A percentile compares a stretch with the other conserved stretches of the same genome.
Conservation (phyloP, 805 yeast genomes). For the Metschnikowia reukaufii region DNA sequence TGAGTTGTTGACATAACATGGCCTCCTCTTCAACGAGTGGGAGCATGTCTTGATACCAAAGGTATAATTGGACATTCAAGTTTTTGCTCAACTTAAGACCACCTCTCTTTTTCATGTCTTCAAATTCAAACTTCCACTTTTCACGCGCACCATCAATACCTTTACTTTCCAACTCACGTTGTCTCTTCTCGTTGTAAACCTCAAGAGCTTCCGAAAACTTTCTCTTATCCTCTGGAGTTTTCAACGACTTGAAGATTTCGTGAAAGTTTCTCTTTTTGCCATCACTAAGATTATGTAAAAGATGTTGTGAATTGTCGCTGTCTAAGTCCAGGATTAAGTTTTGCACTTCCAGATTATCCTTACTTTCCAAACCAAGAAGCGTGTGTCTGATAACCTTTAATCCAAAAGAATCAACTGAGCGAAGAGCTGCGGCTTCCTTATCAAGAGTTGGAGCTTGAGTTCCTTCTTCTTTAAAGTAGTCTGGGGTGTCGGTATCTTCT, state of each 20-base stretch:
- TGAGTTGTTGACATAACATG: slow-evolving; percentile 49
- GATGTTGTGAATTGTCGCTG: slow-evolving; percentile 25
- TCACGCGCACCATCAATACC: slow-evolving; percentile 84
- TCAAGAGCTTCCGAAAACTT: slow-evolving; percentile 69
- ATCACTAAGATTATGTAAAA: slow-evolving; percentile 31
- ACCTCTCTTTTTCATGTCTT: slow-evolving; percentile 61
- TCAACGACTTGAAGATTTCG: slow-evolving; percentile 56
- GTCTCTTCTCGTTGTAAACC: slow-evolving; percentile 71
- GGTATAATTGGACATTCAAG: slow-evolving; percentile 73
- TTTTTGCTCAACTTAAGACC: slow-evolving; percentile 54
- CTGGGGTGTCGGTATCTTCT: slow-evolving; percentile 16
- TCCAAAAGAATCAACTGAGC: slow-evolving; percentile 74
- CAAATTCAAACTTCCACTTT: slow-evolving; percentile 85
- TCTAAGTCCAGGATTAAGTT: slow-evolving; percentile 30
- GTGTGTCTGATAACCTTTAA: slow-evolving; percentile 77
- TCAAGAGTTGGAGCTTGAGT: slow-evolving; percentile 43
- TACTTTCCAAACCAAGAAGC: slow-evolving; percentile 44
- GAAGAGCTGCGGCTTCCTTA: slow-evolving; percentile 55
- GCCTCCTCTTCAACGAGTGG: slow-evolving; percentile 72
- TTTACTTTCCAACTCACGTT: slow-evolving; percentile 68
- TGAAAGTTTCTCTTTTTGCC: slow-evolving; percentile 60
- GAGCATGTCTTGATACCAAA: slow-evolving; percentile 76
- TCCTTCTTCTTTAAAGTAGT: slow-evolving; percentile 34
- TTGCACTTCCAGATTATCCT: slow-evolving; percentile 23
- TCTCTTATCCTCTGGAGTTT: slow-evolving; percentile 41